Percentiles rank a stretch among this genome's conserved stretches.
phyloP scores from a whole-genome alignment of 2,329 filamentous ascomycete genomes.

The Elsinoe arachidis region DNA sequence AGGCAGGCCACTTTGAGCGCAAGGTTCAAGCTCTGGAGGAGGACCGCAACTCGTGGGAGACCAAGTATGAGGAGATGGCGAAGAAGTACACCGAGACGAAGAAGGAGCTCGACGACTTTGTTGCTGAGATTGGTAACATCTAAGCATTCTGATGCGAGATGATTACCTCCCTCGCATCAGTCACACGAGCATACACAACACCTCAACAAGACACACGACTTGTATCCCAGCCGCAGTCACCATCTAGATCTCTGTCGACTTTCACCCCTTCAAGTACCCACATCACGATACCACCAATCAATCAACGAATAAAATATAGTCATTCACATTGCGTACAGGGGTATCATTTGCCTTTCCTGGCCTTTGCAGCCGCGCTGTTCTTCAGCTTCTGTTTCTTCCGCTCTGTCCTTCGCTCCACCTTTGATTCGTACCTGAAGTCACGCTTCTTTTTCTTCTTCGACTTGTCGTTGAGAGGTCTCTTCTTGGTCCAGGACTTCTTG shows the following conservation, averaged over 20 bases:
- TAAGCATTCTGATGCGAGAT: conserved; percentile 40
- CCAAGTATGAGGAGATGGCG: conserved; percentile 95
- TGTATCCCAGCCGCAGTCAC: not conserved
- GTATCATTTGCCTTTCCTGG: conserved; percentile 35
- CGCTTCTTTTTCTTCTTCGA: conserved; percentile 57
- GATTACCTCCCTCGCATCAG: not conserved
- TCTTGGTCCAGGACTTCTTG: conserved; percentile 27
- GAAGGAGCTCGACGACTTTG: conserved; percentile 87
- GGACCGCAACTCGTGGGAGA: conserved; percentile 88
- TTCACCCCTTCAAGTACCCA: conserved; percentile 3
- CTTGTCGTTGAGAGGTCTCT: conserved; percentile 46
- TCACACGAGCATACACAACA: conserved; percentile 4
- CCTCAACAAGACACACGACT: not conserved
- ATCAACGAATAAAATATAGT: conserved; percentile 12
- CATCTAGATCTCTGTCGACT: conserved; percentile 11
- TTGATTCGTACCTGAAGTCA: conserved; percentile 90
- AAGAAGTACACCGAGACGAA: conserved; percentile 77
- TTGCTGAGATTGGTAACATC: conserved; percentile 86
- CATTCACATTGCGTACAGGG: conserved; percentile 4
- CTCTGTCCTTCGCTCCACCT: conserved; percentile 62
- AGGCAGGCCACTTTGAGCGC: conserved; percentile 97
- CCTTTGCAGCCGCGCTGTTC: conserved; percentile 62
- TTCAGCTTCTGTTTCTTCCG: conserved; percentile 55
- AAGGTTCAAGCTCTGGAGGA: conserved; percentile 95
- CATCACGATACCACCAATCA: conserved; percentile 15